phyloP scores from a whole-genome alignment of 495 filamentous ascomycete species.

The Jackrogersella multiformis region DNA sequence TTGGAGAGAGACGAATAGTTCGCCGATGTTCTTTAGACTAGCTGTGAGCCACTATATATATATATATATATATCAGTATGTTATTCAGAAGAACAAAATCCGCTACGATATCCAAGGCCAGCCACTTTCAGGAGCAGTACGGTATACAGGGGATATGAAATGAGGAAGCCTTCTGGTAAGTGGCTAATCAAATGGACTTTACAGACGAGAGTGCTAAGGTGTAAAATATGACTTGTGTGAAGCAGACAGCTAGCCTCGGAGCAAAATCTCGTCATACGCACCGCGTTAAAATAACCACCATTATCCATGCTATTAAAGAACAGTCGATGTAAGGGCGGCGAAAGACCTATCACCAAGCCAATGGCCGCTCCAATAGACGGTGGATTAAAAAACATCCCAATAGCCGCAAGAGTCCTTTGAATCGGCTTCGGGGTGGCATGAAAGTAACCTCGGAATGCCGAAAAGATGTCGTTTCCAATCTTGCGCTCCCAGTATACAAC shows the following conservation, averaged over 20 bases:
- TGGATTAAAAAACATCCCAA: slow-evolving; percentile 65
- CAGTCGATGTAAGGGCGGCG: slow-evolving; percentile 67
- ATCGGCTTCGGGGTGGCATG: slow-evolving; percentile 16
- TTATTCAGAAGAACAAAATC: too few relatives aligned
- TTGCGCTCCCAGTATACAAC: slow-evolving; percentile 21
- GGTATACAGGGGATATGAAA: background rate
- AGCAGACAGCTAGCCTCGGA: background rate
- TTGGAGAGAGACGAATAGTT: slow-evolving; percentile 75
- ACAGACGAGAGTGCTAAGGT: too few relatives aligned
- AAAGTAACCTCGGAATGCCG: slow-evolving; percentile 10
- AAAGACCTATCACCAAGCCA: slow-evolving; percentile 69
- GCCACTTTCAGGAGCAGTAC: too few relatives aligned
- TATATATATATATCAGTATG: slow-evolving; percentile 60
- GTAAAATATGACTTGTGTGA: background rate
- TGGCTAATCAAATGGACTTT: too few relatives aligned
- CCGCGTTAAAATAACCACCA: slow-evolving; percentile 60
- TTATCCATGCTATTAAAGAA: slow-evolving; percentile 71
- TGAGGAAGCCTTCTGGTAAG: too few relatives aligned
- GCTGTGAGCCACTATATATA: slow-evolving; percentile 75
- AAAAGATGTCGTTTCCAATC: slow-evolving; percentile 9
- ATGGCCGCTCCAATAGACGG: slow-evolving; percentile 71
- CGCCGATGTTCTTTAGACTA: slow-evolving; percentile 71
- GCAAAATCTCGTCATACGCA: slow-evolving; percentile 18
- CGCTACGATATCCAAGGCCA: too few relatives aligned
- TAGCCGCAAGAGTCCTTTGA: slow-evolving; percentile 1